Base-by-base conservation (phyloP, 331 rosid species). In the Cucumis variabilis region DNA sequence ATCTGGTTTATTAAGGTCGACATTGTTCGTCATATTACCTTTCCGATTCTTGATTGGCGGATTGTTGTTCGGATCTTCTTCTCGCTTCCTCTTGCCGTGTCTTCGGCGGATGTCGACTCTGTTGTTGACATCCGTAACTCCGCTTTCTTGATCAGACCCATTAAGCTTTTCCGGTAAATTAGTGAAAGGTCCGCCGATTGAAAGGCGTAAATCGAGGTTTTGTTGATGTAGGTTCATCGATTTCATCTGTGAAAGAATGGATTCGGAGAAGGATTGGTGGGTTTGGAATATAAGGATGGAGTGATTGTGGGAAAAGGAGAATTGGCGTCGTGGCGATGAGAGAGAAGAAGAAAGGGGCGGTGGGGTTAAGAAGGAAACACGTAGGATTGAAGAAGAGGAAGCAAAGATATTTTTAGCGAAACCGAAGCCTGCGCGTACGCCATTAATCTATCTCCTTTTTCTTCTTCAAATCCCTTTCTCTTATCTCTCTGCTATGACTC, bases 151-250 rank as follows among this genome's bases (percentile, higher is more conserved):
- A 14, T 44, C 81, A 63, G 68, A 63, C 13, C 68, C 68, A 63
- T 21, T 63, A 21, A 9, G 11, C 11, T 63, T 63, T 9, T 88
- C 92, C 7, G 89, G 66, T 25, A n/a, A 82, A 10, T 30, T 94
- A 30, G 90, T 62, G 53, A 92, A 90, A 85, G 88, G 66, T 1
- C 98, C 93, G 3, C 98, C 98, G 0, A 94, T 92, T 9, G 98
- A 91, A 83, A 96, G 86, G 4, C 89, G 94, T 55, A 96, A 92
- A 87, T 94, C 98, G 10, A 96, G 92, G 83, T 90, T 6, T 17
- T 86, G 76, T 12, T 87, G 86, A 7, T 88, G 87, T 70, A 85
- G 72, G 78, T 91, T 90, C 88, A 83, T 92, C 92, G 93, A 92
- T 53, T 30, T 73, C 82, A 85, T 53, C 50, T 65, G 4, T 2